Base-by-base conservation (phyloP, 805 yeast species). In the Yamadazyma philogaea region DNA sequence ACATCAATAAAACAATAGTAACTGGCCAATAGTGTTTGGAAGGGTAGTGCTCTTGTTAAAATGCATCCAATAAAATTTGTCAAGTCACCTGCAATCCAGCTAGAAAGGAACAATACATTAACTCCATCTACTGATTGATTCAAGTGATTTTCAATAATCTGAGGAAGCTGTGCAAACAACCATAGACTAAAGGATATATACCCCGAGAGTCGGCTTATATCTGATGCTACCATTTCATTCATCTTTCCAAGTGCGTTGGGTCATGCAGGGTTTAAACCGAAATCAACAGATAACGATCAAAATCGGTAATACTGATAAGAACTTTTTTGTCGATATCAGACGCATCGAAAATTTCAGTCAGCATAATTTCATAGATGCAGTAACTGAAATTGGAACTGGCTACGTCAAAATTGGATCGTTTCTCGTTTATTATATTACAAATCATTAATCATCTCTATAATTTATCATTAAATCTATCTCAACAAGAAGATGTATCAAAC, bases 1-100 rank as follows among this genome's bases (percentile, higher is more conserved):
- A 75, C 41, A 61, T 90, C 97, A 47, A 86, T 84, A 44, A 72
- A 62, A 39, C 91, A 68, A 57, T 86, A 89, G 62, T 90, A 90
- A 2, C 75, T 45, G 0, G 95, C 87, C 14, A 89, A 66, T 17
- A 81, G 65, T 8, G 80, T 75, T 58, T 89, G 97, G 62, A 89
- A 90, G n/a, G 83, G 79, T 36, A 88, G 67, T 47, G 90, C 96
- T 6, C 77, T 59, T 0, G 96, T 88, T 36, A 88, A 57, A 0
- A 86, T 45, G 47, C 96, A 87, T 0, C 96, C 97, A 0, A 75
- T 35, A 21, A 82, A 60, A 34, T 79, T 74, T 7, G 80, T 72
- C 16, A 71, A 60, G 34, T 54, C 74, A 14, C 74, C 72, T 4
- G 59, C 50, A 28, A 66, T 60, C 71, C 72, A 64, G 46, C 61